Evolutionary conservation across 2,329 filamentous ascomycete genomes (phyloP).

Genomic region (Neopestalotiopsis sp.): DNA sequence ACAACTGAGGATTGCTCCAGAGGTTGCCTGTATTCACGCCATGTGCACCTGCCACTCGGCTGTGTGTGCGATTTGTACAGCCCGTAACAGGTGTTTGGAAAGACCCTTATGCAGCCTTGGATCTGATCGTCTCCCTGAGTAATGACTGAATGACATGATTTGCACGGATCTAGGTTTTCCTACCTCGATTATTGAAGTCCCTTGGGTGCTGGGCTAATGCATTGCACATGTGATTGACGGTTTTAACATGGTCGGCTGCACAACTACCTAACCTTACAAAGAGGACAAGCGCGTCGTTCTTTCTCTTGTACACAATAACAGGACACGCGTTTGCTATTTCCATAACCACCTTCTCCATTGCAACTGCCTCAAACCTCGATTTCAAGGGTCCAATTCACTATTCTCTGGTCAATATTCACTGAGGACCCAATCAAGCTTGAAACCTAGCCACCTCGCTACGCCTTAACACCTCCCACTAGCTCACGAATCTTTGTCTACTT

Average conservation of each 20-base stretch:
- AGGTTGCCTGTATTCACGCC: too few species aligned
- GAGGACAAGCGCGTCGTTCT: neutral
- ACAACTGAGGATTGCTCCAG: too few species aligned
- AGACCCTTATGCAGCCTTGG: neutral
- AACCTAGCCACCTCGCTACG: neutral
- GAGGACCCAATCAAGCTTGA: too few species aligned
- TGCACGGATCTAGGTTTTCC: too few species aligned
- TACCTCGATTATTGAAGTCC: too few species aligned
- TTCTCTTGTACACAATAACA: neutral
- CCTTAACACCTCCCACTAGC: neutral
- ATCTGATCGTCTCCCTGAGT: neutral
- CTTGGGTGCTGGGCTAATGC: too few species aligned
- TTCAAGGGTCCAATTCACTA: too few species aligned
- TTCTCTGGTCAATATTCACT: too few species aligned
- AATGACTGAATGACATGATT: neutral
- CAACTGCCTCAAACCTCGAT: too few species aligned
- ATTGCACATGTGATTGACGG: neutral
- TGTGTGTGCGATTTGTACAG: too few species aligned
- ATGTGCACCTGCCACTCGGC: too few species aligned
- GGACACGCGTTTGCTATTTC: neutral
- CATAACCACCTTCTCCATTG: too few species aligned
- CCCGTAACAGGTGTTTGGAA: neutral
- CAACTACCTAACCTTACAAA: neutral
- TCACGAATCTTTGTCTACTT: neutral
- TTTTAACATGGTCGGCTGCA: neutral